Percentiles rank a stretch among this genome's conserved stretches.
phyloP scores from a whole-genome alignment of 2,329 filamentous ascomycete genomes.

The Fusarium sp. region DNA sequence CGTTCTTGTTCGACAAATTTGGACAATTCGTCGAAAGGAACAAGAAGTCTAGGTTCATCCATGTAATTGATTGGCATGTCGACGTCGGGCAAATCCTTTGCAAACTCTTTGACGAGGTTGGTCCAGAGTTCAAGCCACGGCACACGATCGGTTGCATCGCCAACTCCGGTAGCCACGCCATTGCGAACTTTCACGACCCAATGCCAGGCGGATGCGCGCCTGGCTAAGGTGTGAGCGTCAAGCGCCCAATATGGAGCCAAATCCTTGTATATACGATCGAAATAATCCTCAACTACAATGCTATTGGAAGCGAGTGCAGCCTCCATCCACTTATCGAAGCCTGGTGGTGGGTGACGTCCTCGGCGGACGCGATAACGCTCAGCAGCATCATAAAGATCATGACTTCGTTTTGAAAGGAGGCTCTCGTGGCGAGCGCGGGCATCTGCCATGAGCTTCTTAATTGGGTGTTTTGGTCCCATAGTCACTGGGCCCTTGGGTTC shows the following conservation, averaged over 20 bases:
- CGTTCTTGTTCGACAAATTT: slow-evolving; percentile 59
- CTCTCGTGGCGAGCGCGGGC: slow-evolving; percentile 55
- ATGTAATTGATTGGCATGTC: slow-evolving; percentile 73
- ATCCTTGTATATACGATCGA: slow-evolving; percentile 71
- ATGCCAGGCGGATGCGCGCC: slow-evolving; percentile 54
- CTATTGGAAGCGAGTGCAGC: slow-evolving; percentile 62
- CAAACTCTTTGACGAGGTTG: slow-evolving; percentile 60
- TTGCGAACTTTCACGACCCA: slow-evolving; percentile 59
- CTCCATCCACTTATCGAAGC: slow-evolving; percentile 68
- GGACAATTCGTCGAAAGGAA: slow-evolving; percentile 65
- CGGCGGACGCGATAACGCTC: slow-evolving; percentile 63
- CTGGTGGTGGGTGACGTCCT: slow-evolving; percentile 69
- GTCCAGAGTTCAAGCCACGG: slow-evolving; percentile 60
- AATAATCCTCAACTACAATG: slow-evolving; percentile 70
- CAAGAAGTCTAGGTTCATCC: slow-evolving; percentile 70
- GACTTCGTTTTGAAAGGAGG: slow-evolving; percentile 56
- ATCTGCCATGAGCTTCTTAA: slow-evolving; percentile 58
- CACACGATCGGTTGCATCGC: slow-evolving; percentile 52
- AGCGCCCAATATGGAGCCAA: slow-evolving; percentile 68
- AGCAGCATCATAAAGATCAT: slow-evolving; percentile 61
- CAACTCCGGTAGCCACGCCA: slow-evolving; percentile 52
- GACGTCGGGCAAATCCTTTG: slow-evolving; percentile 66
- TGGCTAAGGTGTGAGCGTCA: slow-evolving; percentile 51
- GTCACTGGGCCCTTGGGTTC: slow-evolving; percentile 37
- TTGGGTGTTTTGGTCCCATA: slow-evolving; percentile 54